Evolutionary conservation across 495 filamentous ascomycete species (phyloP).

Genomic region (Aspergillus nidulans): DNA sequence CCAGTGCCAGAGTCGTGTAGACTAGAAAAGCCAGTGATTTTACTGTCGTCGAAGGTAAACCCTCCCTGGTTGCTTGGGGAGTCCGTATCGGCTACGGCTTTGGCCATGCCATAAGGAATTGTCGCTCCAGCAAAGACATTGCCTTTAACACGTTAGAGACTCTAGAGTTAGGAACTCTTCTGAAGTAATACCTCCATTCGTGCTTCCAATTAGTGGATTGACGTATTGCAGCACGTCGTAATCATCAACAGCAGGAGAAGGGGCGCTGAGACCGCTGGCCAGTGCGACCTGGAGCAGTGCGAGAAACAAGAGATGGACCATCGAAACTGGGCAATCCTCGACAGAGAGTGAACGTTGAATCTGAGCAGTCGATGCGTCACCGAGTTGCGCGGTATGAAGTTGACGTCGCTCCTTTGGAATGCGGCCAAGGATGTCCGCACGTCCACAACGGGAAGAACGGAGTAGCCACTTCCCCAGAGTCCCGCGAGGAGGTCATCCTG

Average conservation of each 20-base stretch:
- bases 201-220: conserved; percentile 56
- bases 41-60: conserved; percentile 63
- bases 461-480: background rate
- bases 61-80: conserved; percentile 65
- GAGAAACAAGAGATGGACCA: conserved; percentile 12
- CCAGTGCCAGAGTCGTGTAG: conserved; percentile 74
- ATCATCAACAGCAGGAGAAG: conserved; percentile 17
- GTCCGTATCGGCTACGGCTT: conserved; percentile 71
- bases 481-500: background rate
- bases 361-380: background rate
- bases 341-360: background rate
- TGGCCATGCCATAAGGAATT: conserved; percentile 71
- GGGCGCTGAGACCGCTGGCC: conserved; percentile 8
- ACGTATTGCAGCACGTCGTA: conserved; percentile 48
- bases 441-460: conserved; percentile 6
- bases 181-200: conserved; percentile 48
- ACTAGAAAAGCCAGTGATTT: conserved; percentile 67
- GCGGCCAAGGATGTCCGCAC: conserved; percentile 2
- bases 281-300: conserved; percentile 18
- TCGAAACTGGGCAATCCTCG: background rate
- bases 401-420: conserved; percentile 11
- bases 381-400: background rate
- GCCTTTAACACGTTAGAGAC: conserved; percentile 19
- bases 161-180: background rate
- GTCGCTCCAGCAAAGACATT: conserved; percentile 75